A percentile compares a stretch with the other conserved stretches of the same genome.
phyloP scores from a whole-genome alignment of 2,329 filamentous ascomycete genomes.

The Exophiala xenobiotica region DNA sequence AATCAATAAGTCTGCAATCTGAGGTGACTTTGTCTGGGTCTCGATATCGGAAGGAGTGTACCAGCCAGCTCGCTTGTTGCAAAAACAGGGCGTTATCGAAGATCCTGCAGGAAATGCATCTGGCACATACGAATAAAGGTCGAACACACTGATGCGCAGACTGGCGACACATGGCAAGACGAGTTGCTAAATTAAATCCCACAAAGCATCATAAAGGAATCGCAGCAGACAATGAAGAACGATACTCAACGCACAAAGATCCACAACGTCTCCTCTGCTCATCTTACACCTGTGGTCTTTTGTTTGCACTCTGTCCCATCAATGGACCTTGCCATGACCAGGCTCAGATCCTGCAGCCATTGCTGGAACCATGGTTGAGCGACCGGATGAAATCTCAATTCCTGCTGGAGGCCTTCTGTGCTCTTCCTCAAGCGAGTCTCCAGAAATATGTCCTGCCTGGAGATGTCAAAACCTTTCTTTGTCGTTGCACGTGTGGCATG shows the following conservation, averaged over 20 bases:
- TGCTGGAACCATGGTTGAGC: slow-evolving; percentile 25
- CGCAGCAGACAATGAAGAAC: slow-evolving; percentile 8
- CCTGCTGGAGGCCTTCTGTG: slow-evolving; percentile 20
- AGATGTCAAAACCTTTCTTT: slow-evolving; percentile 9
- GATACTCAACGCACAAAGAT: slow-evolving; percentile 15
- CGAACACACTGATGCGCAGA: background rate
- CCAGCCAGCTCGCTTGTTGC: background rate
- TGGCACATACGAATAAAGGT: slow-evolving; percentile 3
- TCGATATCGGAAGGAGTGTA: no score
- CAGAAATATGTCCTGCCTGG: slow-evolving; percentile 10
- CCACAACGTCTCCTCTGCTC: slow-evolving; percentile 17
- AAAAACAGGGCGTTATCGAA: no score
- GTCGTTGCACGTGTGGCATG: slow-evolving; percentile 27
- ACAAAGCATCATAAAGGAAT: slow-evolving; percentile 4
- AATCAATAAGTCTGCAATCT: no score
- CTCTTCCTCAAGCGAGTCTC: slow-evolving; percentile 10
- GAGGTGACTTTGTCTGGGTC: no score
- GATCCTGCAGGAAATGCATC: no score
- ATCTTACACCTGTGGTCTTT: slow-evolving; percentile 20
- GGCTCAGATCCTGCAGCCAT: slow-evolving; percentile 10
- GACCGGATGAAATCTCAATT: slow-evolving; percentile 29
- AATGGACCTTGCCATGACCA: slow-evolving; percentile 10
- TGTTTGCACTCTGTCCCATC: slow-evolving; percentile 17
- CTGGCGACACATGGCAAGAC: slow-evolving; percentile 9
- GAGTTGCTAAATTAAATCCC: slow-evolving; percentile 14